phyloP scores from a whole-genome alignment of 371 early-diverging fungal species.

The Mucor lusitanicus region DNA sequence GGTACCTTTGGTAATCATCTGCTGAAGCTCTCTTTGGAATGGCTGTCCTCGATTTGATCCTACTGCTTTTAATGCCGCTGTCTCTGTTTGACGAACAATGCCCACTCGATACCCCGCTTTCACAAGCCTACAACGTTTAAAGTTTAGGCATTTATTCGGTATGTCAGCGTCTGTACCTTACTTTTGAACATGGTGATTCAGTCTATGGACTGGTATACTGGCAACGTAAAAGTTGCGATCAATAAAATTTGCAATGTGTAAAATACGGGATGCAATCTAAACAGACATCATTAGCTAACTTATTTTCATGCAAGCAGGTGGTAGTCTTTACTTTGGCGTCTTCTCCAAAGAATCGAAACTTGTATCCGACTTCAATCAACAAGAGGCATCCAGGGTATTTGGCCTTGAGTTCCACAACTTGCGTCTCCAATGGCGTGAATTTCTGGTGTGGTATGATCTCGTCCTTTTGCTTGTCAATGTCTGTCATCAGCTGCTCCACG shows the following conservation, averaged over 20 bases:
- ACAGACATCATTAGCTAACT: no score
- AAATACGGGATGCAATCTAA: conserved; percentile 66
- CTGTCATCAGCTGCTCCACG: conserved; percentile 2
- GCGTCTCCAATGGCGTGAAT: conserved; percentile 82
- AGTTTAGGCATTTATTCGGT: neutral
- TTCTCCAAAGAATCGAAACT: conserved; percentile 82
- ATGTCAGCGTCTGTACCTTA: conserved; percentile 13
- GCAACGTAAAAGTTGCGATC: conserved; percentile 82
- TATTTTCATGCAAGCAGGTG: neutral
- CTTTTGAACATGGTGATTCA: conserved; percentile 77
- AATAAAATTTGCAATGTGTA: conserved; percentile 76
- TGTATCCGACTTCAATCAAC: conserved; percentile 89
- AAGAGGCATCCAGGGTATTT: conserved; percentile 73
- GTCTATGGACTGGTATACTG: conserved; percentile 77
- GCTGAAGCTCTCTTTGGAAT: conserved; percentile 72
- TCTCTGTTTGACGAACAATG: conserved; percentile 83
- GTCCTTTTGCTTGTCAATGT: neutral
- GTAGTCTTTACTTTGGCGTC: conserved; percentile 57
- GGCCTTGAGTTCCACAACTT: conserved; percentile 74
- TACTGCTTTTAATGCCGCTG: conserved; percentile 82
- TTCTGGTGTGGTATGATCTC: conserved; percentile 18
- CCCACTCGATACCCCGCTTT: conserved; percentile 85
- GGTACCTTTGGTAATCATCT: conserved; percentile 81
- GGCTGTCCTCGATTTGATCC: conserved; percentile 75
- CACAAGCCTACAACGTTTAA: conserved; percentile 58